Evolutionary conservation across 2,329 filamentous ascomycete species (phyloP), one percentile per base, ranked within the genome.

Genomic region (Didymella pinodella): DNA sequence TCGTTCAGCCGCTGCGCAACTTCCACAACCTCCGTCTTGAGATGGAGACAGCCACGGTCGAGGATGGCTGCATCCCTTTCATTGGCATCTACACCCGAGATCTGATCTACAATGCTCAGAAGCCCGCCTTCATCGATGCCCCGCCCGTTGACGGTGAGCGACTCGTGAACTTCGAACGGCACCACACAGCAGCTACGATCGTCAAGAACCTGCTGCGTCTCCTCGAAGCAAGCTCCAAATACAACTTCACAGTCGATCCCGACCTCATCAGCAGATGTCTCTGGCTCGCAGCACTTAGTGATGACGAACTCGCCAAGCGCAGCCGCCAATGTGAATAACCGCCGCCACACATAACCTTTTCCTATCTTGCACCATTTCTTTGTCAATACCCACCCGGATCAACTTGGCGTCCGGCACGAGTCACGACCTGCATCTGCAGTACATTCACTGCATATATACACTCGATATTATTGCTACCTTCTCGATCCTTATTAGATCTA

Each of bases 21-120:
- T 95, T 94, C 67, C 85, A 90, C 74, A 89, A 85, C 64, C 82
- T 95, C 16, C 85, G 91, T 41, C 85, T 87, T 0, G 91, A 94
- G 77, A 95, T 94, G 91, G 91, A 95, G 75, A 83, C 82, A 8
- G 81, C 82, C 20, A 82, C 81, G 59, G 85, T 85, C 1, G 88
- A 91, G 53, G 83, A 84, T 36, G 90, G 90, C 1, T 94, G 91
- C 68, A 93, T 95, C 61, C 91, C 91, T 0, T 94, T 95, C 72
- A 90, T 95, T 47, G 91, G 86, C 22, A 80, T 89, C 54, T 95
- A 95, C 75, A 94, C 90, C 2, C 91, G 93, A 70, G 91, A 95
- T 72, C 82, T 95, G 40, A 86, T 93, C 44, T 92, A 91, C 81
- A 94, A 93, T 69, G 87, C 89, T 0, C 90, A 94, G 74, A 86